Percentiles rank a stretch among this genome's conserved stretches.
phyloP scores from a whole-genome alignment of 192 early-diverging fungal species.

The Coemansia sp. region DNA sequence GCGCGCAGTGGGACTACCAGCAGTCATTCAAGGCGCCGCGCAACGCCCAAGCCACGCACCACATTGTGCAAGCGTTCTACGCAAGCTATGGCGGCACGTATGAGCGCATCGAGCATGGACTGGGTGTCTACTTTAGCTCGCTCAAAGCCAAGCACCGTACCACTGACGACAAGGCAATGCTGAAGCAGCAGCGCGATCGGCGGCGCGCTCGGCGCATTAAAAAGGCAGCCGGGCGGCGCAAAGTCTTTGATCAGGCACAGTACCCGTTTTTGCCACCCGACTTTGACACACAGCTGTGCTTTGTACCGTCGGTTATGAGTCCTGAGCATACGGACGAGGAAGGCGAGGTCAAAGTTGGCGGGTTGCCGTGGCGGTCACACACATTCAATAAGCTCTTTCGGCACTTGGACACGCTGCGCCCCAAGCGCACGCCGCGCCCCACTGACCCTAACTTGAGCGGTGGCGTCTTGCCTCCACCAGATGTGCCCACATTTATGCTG shows the following conservation, averaged over 20 bases:
- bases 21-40: conserved; percentile 58
- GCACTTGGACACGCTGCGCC: conserved; percentile 52
- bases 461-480: conserved; percentile 30
- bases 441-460: conserved; percentile 31
- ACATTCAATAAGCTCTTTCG: conserved; percentile 43
- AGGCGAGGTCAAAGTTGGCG: conserved; percentile 52
- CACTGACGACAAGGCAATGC: conserved; percentile 55
- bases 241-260: conserved; percentile 49
- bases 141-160: conserved; percentile 57
- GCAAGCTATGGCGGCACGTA: conserved; percentile 27
- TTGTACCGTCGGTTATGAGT: conserved; percentile 51
- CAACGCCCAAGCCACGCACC: conserved; percentile 51
- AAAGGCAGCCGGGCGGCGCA: conserved; percentile 48
- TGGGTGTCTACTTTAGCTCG: conserved; percentile 58
- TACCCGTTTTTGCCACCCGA: conserved; percentile 47
- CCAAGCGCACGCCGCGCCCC: conserved; percentile 54
- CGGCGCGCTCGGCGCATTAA: conserved; percentile 50
- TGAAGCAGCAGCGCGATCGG: conserved; percentile 58
- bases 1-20: conserved; percentile 55
- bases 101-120: conserved; percentile 56
- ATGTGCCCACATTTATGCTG: conserved; percentile 44
- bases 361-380: conserved; percentile 41
- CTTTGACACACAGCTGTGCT: conserved; percentile 35
- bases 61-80: conserved; percentile 45
- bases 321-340: conserved; percentile 58